These are phyloP conservation scores for Tricholoma sp. DNA, from an alignment of 768 basidiomycete genomes.

Conservation along the genomic window DNA sequence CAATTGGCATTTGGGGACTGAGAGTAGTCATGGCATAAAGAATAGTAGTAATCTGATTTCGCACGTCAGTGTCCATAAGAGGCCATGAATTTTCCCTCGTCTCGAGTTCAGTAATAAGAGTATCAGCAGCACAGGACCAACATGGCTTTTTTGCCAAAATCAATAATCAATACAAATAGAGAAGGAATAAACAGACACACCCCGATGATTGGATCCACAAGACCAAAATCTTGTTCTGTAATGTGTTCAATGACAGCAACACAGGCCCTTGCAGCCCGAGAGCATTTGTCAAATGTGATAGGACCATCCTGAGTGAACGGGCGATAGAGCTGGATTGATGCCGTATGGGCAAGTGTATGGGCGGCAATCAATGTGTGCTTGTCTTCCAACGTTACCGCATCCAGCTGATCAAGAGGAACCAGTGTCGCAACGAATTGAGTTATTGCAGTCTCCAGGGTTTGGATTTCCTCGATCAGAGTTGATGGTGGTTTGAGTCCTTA, in stretches of 20 bases:
- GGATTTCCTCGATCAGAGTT: constrained; percentile 52
- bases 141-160: constrained; percentile 47
- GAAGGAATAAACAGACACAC: constrained; percentile 35
- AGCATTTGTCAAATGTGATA: constrained; percentile 59
- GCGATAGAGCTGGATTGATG: constrained; percentile 61
- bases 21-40: constrained; percentile 63
- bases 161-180: constrained; percentile 7
- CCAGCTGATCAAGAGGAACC: constrained; percentile 61
- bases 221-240: constrained; percentile 58
- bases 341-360: constrained; percentile 63
- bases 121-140: constrained; percentile 67
- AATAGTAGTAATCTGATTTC: constrained; percentile 55
- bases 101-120: constrained; percentile 61
- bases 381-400: constrained; percentile 48
- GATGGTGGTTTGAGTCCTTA: constrained; percentile 41
- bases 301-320: constrained; percentile 56
- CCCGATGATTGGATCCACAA: constrained; percentile 74
- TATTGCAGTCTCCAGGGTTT: constrained; percentile 58
- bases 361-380: constrained; percentile 53
- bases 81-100: constrained; percentile 62
- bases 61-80: constrained; percentile 51
- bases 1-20: constrained; percentile 54
- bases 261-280: constrained; percentile 56
- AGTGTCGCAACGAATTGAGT: constrained; percentile 58
- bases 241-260: constrained; percentile 59